Conservation (phyloP, 768 basidiomycete species). For the Holtermanniella nyarrowii region DNA sequence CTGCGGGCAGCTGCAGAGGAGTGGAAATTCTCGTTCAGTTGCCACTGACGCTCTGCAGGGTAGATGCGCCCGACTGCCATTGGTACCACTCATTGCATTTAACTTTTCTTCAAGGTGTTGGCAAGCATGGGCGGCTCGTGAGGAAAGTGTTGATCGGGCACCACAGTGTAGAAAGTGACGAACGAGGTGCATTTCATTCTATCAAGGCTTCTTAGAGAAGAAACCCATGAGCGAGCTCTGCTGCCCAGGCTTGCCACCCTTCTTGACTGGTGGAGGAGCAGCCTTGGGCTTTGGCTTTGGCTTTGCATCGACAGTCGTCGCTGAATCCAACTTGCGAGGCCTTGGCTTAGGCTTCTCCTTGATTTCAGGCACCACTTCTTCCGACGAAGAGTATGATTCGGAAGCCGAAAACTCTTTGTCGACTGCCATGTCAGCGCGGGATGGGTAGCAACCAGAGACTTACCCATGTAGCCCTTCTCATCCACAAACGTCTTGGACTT, state of each 20-base stretch:
- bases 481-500: conserved; percentile 20
- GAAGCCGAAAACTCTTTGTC: conserved; percentile 15
- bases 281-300: conserved; percentile 5
- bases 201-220: conserved; percentile 35
- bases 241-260: conserved; percentile 4
- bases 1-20: too few relatives aligned
- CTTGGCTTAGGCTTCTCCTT: conserved; percentile 1
- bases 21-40: too few relatives aligned
- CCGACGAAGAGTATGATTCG: conserved; percentile 19
- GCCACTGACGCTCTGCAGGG: too few relatives aligned
- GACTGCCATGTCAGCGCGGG: background rate
- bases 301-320: background rate
- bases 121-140: too few relatives aligned
- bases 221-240: conserved; percentile 35
- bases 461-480: conserved; percentile 32
- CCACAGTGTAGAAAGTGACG: too few relatives aligned
- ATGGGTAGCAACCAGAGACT: conserved; percentile 4
- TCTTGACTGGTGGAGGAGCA: conserved; percentile 6
- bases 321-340: background rate
- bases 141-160: too few relatives aligned
- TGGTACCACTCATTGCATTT: too few relatives aligned
- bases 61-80: too few relatives aligned
- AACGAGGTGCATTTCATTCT: too few relatives aligned
- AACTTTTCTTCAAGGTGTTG: too few relatives aligned
- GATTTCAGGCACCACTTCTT: conserved; percentile 11